Evolutionary conservation across 1,284 basidiomycete species (phyloP).

Genomic region (Ceratobasidium sp.): DNA sequence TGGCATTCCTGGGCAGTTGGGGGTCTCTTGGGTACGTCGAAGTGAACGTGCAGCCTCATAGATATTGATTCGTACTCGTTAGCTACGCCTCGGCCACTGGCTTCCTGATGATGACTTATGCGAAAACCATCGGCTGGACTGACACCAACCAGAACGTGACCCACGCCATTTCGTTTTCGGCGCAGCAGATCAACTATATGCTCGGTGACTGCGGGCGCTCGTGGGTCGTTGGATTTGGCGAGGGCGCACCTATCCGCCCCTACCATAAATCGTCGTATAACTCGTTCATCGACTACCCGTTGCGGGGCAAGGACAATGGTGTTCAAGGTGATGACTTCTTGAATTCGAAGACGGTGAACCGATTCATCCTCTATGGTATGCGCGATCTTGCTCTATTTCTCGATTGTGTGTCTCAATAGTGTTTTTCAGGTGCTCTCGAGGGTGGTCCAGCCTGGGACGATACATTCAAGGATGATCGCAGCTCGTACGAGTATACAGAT

Average conservation of each 20-base stretch:
- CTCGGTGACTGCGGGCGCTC: constrained; percentile 49
- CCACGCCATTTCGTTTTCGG: constrained; percentile 42
- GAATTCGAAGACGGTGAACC: constrained; percentile 46
- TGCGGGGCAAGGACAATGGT: too few species aligned
- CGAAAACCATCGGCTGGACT: constrained; percentile 45
- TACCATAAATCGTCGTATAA: constrained; percentile 50
- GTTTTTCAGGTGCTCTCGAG: constrained; percentile 45
- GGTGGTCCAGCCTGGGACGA: constrained; percentile 49
- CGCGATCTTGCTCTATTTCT: too few species aligned
- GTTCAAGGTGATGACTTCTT: too few species aligned
- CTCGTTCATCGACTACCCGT: constrained; percentile 49
- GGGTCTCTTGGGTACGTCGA: constrained; percentile 45
- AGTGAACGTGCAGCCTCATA: too few species aligned
- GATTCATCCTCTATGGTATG: constrained; percentile 50
- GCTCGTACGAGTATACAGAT: constrained; percentile 48
- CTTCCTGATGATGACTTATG: constrained; percentile 48
- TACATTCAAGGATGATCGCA: constrained; percentile 47
- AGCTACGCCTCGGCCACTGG: constrained; percentile 47
- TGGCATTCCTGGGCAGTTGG: constrained; percentile 47
- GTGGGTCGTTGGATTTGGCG: constrained; percentile 49
- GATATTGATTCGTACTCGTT: not conserved
- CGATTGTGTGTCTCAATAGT: too few species aligned
- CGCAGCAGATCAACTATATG: constrained; percentile 49
- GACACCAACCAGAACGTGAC: constrained; percentile 31
- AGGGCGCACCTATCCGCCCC: constrained; percentile 45